phyloP scores from a whole-genome alignment of 2,329 filamentous ascomycete genomes.

The Xylaria sp. region DNA sequence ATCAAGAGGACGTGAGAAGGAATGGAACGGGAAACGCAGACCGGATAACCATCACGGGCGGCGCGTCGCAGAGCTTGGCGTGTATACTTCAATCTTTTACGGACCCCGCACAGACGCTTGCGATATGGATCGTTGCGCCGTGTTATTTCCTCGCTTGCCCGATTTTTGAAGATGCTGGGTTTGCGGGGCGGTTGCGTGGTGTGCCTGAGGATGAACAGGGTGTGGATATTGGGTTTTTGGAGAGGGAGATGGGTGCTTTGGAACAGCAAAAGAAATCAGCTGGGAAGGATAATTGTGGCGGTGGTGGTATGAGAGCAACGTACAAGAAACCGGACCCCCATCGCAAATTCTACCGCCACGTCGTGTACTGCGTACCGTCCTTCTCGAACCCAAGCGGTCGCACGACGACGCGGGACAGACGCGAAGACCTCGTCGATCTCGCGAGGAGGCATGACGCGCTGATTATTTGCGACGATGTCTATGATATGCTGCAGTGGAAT shows the following conservation, averaged over 20 bases:
- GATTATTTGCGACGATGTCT: constrained; percentile 90
- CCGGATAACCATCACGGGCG: constrained; percentile 81
- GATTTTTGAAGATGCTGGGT: constrained; percentile 84
- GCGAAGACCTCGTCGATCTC: constrained; percentile 73
- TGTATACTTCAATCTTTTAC: constrained; percentile 80
- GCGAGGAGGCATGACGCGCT: constrained; percentile 81
- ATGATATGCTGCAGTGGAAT: constrained; percentile 88
- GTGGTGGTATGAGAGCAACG: not conserved
- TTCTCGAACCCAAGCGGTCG: constrained; percentile 88
- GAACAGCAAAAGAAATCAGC: constrained; percentile 17
- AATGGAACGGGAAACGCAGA: constrained; percentile 39
- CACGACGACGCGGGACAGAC: constrained; percentile 74
- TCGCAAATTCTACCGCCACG: constrained; percentile 81
- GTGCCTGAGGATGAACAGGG: constrained; percentile 81
- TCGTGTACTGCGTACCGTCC: constrained; percentile 88
- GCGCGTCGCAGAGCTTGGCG: constrained; percentile 82
- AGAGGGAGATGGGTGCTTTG: constrained; percentile 20
- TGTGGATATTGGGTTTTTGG: constrained; percentile 61
- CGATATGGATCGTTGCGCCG: constrained; percentile 81
- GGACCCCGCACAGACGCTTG: constrained; percentile 75
- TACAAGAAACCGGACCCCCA: constrained; percentile 62
- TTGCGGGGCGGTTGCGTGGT: constrained; percentile 68
- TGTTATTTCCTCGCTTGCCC: constrained; percentile 84
- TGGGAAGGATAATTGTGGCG: not conserved
- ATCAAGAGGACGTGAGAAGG: constrained; percentile 35